Base-by-base conservation (phyloP, 1,284 basidiomycete species). In the Entoloma clypeatum region DNA sequence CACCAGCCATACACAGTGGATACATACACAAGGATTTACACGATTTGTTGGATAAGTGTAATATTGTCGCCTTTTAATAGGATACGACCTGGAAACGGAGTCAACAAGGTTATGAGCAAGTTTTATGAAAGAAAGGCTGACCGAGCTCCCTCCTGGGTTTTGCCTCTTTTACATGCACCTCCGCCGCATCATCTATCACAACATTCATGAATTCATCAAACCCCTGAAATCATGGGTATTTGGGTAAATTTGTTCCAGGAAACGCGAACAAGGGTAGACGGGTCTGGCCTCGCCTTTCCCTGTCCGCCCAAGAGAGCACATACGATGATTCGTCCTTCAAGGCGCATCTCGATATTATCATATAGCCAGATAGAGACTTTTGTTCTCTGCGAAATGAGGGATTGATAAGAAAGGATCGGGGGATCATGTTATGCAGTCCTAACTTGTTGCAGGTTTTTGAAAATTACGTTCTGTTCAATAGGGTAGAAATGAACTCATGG, bases 151-250 rank as follows among this genome's bases (percentile, higher is more conserved):
- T 74, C 51, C 86, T 75, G 30, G 92, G 84, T 67, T 92, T 87
- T 44, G 81, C 78, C 38, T 88, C 86, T 61, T 92, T 91, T 48
- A 93, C 81, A 61, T 82, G 95, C 5, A 98, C 88, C 64, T 99
- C 96, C 45, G 82, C 79, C 27, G 95, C 92, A 48, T 98, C 92
- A 57, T 97, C 93, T n/a, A 97, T 71, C 16, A 97, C 92, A 14
- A 99, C 72, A 62, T 99, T 99, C 96, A 99, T 99, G 67, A 99
- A 99, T 66, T 99, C 96, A 63, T 99, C 96, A 59, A 99, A 99
- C 16, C 96, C 96, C 95, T 96, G 63, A 21, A 16, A 31, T n/a
- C n/a, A n/a, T n/a, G n/a, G n/a, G n/a, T n/a, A n/a, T n/a, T n/a
- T n/a, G n/a, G n/a, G n/a, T n/a, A n/a, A n/a, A n/a, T n/a, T n/a